Conservation (phyloP, 306 rosid genomes). For the Cucumis cinereus region DNA sequence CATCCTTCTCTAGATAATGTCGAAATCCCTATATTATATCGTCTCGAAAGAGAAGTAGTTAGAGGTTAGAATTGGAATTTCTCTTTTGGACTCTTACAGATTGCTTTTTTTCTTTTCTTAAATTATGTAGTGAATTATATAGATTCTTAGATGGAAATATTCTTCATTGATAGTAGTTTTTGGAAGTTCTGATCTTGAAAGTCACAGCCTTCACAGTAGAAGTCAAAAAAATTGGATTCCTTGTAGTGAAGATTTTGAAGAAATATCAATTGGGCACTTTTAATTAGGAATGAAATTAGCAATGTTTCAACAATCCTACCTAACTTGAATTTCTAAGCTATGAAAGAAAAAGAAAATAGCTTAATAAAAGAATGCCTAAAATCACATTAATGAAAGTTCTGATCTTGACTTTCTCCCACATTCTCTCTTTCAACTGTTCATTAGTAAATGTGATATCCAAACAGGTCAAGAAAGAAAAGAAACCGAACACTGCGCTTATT, state of each 20-base stretch:
- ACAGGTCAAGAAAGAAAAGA: neutral
- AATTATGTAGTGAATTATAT: neutral
- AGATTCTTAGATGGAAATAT: neutral
- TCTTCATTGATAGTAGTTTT: neutral
- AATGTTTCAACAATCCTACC: neutral
- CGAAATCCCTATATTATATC: neutral
- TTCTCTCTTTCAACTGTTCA: neutral
- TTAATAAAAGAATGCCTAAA: neutral
- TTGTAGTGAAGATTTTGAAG: conserved; percentile 1
- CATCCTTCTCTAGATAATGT: neutral
- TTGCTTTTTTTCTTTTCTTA: neutral
- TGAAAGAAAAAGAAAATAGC: neutral
- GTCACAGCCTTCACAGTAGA: neutral
- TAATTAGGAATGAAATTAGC: neutral
- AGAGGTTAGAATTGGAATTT: neutral
- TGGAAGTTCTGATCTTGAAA: neutral
- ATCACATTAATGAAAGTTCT: neutral
- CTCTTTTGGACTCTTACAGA: neutral
- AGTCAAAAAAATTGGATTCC: neutral
- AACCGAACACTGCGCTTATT: neutral
- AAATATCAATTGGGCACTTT: neutral
- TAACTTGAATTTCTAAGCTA: neutral
- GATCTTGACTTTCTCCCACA: neutral
- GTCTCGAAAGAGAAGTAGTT: neutral
- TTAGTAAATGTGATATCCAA: neutral